Percentiles rank a stretch among this genome's conserved stretches.
Conservation (phyloP, 2,329 filamentous ascomycete species). For the Colletotrichum siamense region DNA sequence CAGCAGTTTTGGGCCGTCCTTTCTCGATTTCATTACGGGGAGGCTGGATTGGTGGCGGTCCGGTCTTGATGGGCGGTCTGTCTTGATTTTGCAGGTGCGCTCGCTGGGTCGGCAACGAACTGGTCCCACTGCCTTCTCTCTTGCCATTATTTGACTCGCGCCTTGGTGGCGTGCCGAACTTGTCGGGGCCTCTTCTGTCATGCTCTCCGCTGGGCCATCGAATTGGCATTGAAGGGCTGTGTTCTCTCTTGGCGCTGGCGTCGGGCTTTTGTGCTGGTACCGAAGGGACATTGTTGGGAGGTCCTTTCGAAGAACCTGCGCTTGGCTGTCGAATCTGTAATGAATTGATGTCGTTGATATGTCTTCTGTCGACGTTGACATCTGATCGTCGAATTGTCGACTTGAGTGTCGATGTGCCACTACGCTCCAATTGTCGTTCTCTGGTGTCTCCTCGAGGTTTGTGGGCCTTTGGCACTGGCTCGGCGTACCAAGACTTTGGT, state of each 20-base stretch:
- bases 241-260: neutral
- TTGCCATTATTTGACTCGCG: neutral
- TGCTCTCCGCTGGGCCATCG: neutral
- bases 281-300: neutral
- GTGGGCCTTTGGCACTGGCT: neutral
- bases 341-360: neutral
- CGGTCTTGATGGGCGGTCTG: neutral
- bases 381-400: neutral
- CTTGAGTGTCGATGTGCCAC: neutral
- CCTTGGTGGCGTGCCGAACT: neutral
- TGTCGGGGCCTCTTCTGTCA: neutral
- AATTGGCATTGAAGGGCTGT: neutral
- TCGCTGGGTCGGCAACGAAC: neutral
- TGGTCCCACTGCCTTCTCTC: neutral
- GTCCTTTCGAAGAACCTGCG: neutral
- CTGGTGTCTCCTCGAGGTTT: neutral
- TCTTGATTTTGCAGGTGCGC: neutral
- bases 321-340: neutral
- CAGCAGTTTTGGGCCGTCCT: neutral
- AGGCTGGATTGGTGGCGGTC: neutral
- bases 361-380: conserved; percentile 16
- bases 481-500: conserved; percentile 26
- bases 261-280: neutral
- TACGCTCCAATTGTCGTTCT: conserved; percentile 6
- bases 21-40: neutral